Evolutionary conservation across 108 stramenopile genomes (phyloP).

Genomic region (Seminavis robusta): DNA sequence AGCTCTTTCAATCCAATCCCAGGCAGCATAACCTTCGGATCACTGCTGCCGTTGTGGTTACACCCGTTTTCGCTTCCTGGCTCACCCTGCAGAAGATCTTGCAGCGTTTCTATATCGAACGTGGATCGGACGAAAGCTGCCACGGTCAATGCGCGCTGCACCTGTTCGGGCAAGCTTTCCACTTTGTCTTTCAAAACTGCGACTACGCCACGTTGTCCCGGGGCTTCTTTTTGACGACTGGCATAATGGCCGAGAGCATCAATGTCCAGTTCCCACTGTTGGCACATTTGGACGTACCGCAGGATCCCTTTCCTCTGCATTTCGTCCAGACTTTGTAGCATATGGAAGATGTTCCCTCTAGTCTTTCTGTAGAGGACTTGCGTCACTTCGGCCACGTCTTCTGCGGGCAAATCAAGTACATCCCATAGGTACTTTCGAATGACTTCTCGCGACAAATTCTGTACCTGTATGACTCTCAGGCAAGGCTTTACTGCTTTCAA

Average conservation of each 20-base stretch:
- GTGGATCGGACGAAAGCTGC: constrained; percentile 41
- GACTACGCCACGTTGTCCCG: constrained; percentile 21
- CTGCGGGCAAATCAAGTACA: constrained; percentile 6
- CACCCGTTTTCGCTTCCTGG: not conserved
- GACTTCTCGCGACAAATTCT: constrained; percentile 16
- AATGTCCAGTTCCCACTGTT: constrained; percentile 48
- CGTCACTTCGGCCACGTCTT: constrained; percentile 9
- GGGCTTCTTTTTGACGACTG: constrained; percentile 4
- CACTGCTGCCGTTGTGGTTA: not conserved
- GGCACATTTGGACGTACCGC: constrained; percentile 35
- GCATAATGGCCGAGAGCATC: constrained; percentile 9
- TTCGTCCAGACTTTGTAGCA: constrained; percentile 36
- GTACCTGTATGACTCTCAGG: too few relatives aligned
- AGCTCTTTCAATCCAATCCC: constrained; percentile 20
- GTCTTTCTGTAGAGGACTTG: constrained; percentile 22
- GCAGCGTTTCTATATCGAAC: constrained; percentile 32
- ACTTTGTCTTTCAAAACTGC: constrained; percentile 39
- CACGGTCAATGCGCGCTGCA: constrained; percentile 35
- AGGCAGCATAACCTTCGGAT: constrained; percentile 5
- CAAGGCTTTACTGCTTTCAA: too few relatives aligned
- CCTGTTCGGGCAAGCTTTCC: constrained; percentile 21
- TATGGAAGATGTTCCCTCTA: constrained; percentile 32
- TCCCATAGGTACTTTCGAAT: constrained; percentile 20
- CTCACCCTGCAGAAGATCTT: constrained; percentile 12
- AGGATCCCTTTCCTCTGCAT: constrained; percentile 47